Evolutionary conservation across 495 filamentous ascomycete species (phyloP).

Genomic region (Talaromyces proteolyticus): DNA sequence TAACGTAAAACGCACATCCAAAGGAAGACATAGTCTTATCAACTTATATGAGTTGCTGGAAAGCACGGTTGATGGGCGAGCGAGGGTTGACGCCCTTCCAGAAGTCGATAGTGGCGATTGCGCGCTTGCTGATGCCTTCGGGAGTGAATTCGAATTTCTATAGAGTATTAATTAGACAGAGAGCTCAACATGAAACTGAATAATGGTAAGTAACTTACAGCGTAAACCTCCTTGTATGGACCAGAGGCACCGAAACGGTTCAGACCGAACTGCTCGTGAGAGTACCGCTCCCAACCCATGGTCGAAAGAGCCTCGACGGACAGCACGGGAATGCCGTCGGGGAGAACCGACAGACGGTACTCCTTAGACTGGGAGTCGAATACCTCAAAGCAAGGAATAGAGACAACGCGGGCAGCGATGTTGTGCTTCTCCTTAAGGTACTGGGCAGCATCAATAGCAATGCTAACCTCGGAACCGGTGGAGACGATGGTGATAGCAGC

Average conservation of each 20-base stretch:
- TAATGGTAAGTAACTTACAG: too few species aligned
- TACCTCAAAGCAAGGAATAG: conserved; percentile 94
- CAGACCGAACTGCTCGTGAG: conserved; percentile 97
- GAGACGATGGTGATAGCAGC: conserved; percentile 88
- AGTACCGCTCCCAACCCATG: conserved; percentile 94
- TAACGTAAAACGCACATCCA: too few species aligned
- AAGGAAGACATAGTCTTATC: neutral
- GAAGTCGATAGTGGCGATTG: conserved; percentile 84
- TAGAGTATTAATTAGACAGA: too few species aligned
- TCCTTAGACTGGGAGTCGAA: conserved; percentile 93
- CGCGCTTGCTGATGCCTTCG: conserved; percentile 93
- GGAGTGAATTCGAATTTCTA: conserved; percentile 99
- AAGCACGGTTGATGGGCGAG: conserved; percentile 87
- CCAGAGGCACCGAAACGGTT: conserved; percentile 98
- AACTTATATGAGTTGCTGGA: conserved; percentile 43
- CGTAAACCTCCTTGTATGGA: conserved; percentile 96
- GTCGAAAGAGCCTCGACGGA: conserved; percentile 94
- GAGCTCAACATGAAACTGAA: too few species aligned
- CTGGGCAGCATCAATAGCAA: conserved; percentile 88
- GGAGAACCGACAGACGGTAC: conserved; percentile 85
- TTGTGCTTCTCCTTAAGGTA: conserved; percentile 85
- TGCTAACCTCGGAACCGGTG: conserved; percentile 92
- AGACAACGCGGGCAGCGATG: conserved; percentile 87
- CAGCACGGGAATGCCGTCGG: conserved; percentile 89
- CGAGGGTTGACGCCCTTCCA: conserved; percentile 90